Evolutionary conservation across 1,284 basidiomycete genomes (phyloP).

Genomic region (Anthracocystis walkeri): DNA sequence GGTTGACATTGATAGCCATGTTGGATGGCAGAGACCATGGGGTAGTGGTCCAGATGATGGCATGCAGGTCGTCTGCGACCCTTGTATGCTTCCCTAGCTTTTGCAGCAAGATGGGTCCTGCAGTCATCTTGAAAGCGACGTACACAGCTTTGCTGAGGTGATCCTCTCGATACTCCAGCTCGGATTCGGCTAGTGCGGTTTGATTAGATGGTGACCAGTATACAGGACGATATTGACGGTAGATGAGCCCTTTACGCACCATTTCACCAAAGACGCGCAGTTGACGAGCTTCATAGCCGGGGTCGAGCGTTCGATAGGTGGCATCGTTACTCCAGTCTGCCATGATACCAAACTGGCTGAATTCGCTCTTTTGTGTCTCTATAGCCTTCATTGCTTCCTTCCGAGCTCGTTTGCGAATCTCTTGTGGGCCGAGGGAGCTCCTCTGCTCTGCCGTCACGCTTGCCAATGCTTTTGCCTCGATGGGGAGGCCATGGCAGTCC

Average conservation of each 20-base stretch:
- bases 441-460: slow-evolving; percentile 73
- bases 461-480: slow-evolving; percentile 71
- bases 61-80: slow-evolving; percentile 70
- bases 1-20: slow-evolving; percentile 89
- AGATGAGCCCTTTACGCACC: slow-evolving; percentile 83
- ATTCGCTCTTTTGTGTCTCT: slow-evolving; percentile 82
- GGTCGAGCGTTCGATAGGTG: slow-evolving; percentile 80
- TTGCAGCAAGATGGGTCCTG: slow-evolving; percentile 19
- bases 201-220: slow-evolving; percentile 95
- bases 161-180: slow-evolving; percentile 89
- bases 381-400: slow-evolving; percentile 82
- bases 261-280: slow-evolving; percentile 87
- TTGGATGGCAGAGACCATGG: slow-evolving; percentile 97
- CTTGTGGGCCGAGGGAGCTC: slow-evolving; percentile 47
- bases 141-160: slow-evolving; percentile 90
- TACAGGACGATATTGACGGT: slow-evolving; percentile 87
- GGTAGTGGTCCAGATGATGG: slow-evolving; percentile 98
- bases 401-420: slow-evolving; percentile 81
- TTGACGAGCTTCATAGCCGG: slow-evolving; percentile 88
- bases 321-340: slow-evolving; percentile 84
- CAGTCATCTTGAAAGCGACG: slow-evolving; percentile 77
- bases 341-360: slow-evolving; percentile 87
- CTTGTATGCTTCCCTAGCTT: slow-evolving; percentile 57
- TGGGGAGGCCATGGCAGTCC: slow-evolving; percentile 98
- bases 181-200: slow-evolving; percentile 94